Conservation (phyloP, 2,329 filamentous ascomycete genomes). For the Pyrenophora tritici-repentis region DNA sequence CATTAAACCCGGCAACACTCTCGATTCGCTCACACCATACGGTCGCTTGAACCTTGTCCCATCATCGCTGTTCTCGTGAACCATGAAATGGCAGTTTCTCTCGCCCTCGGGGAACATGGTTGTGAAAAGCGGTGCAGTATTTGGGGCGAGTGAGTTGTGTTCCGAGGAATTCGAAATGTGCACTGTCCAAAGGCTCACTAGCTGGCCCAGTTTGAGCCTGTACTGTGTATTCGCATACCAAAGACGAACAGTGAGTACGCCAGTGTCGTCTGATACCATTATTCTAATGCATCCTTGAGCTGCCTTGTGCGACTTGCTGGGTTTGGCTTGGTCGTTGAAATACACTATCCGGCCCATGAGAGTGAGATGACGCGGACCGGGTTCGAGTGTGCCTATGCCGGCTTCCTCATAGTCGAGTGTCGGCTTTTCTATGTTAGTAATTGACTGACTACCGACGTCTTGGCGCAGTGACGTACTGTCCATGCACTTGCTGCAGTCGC, state of each 20-base stretch:
- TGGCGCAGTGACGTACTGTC: constrained; percentile 15
- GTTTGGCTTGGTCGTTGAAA: constrained; percentile 53
- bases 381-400: constrained; percentile 54
- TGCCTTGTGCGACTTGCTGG: constrained; percentile 50
- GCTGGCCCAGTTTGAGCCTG: constrained; percentile 57
- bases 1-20: constrained; percentile 57
- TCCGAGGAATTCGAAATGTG: constrained; percentile 57
- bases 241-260: constrained; percentile 60
- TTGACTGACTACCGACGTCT: background rate
- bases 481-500: constrained; percentile 29
- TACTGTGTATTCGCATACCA: constrained; percentile 55
- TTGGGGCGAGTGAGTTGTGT: constrained; percentile 48
- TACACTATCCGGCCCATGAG: constrained; percentile 64
- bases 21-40: constrained; percentile 47
- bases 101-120: constrained; percentile 65
- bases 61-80: constrained; percentile 57
- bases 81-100: constrained; percentile 58
- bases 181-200: constrained; percentile 62
- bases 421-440: constrained; percentile 47
- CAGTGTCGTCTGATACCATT: constrained; percentile 62
- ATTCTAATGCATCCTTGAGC: constrained; percentile 60
- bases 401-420: constrained; percentile 54
- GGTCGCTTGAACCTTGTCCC: constrained; percentile 54
- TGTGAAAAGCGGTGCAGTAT: constrained; percentile 56
- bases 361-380: constrained; percentile 57